Evolutionary conservation across 2,329 filamentous ascomycete genomes (phyloP).

Genomic region (Fusarium paranaense): DNA sequence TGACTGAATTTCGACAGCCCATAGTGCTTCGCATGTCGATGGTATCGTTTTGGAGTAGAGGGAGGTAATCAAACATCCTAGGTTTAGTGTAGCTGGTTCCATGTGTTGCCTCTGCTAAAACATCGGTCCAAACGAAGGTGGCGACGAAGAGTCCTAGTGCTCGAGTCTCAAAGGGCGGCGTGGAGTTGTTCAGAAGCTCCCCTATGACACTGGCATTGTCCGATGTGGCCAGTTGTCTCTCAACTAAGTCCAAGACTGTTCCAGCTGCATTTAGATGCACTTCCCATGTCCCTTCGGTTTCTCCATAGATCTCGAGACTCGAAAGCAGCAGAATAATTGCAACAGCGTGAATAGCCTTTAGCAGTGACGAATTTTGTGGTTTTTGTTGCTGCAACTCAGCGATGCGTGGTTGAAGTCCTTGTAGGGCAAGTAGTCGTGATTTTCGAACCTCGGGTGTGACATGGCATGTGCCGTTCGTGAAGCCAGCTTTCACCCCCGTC

Average conservation of each 20-base stretch:
- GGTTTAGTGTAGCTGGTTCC: background rate
- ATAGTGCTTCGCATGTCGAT: conserved; percentile 10
- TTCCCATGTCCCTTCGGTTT: conserved; percentile 18
- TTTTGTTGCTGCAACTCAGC: background rate
- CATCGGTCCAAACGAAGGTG: conserved; percentile 10
- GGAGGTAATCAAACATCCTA: conserved; percentile 2
- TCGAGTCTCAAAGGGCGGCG: background rate
- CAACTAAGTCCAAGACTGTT: conserved; percentile 10
- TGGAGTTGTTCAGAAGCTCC: conserved; percentile 1
- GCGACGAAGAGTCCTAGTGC: conserved; percentile 7
- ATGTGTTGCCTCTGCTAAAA: conserved; percentile 11
- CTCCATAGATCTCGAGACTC: conserved; percentile 14
- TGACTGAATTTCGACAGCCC: conserved; percentile 14
- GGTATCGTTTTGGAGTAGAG: conserved; percentile 2
- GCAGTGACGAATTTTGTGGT: background rate
- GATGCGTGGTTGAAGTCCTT: conserved; percentile 6
- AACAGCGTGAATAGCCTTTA: conserved; percentile 7
- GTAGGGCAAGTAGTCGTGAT: conserved; percentile 3
- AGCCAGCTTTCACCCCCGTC: background rate
- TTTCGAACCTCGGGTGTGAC: conserved; percentile 11
- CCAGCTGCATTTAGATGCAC: conserved; percentile 10
- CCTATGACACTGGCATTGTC: background rate
- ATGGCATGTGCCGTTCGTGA: conserved; percentile 10
- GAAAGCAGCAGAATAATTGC: conserved; percentile 7
- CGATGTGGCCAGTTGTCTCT: background rate